Evolutionary conservation across 192 early-diverging fungal species (phyloP).

Genomic region (Podila verticillata): DNA sequence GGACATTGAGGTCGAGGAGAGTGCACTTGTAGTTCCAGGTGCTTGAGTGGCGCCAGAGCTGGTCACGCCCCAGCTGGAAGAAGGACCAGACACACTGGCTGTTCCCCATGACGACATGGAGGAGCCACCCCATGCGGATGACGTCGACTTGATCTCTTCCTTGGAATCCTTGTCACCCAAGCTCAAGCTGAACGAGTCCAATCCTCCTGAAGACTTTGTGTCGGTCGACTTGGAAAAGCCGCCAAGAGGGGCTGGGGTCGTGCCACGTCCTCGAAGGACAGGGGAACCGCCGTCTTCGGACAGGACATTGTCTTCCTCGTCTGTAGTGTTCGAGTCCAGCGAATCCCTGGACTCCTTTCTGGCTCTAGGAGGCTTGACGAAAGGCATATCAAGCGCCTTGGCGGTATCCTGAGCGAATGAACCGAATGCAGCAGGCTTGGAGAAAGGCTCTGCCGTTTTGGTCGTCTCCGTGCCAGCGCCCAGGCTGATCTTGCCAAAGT

Average conservation of each 20-base stretch:
- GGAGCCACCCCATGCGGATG: slow-evolving; percentile 30
- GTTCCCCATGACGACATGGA: slow-evolving; percentile 39
- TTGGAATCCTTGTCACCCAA: slow-evolving; percentile 19
- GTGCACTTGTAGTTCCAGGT: background rate
- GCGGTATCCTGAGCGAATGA: slow-evolving; percentile 1
- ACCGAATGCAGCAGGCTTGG: background rate
- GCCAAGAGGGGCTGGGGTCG: background rate
- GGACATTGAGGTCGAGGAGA: background rate
- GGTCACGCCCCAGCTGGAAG: background rate
- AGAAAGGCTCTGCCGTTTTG: background rate
- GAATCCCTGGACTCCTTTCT: slow-evolving; percentile 34
- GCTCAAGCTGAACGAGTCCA: slow-evolving; percentile 40
- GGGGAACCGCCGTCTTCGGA: slow-evolving; percentile 13
- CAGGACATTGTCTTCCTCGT: slow-evolving; percentile 21
- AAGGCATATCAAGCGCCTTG: slow-evolving; percentile 29
- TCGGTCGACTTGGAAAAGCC: slow-evolving; percentile 10
- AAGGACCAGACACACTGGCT: slow-evolving; percentile 3
- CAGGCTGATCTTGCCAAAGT: slow-evolving; percentile 8
- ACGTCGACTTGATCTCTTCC: slow-evolving; percentile 7
- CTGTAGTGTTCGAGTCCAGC: slow-evolving; percentile 39
- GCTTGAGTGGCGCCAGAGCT: background rate
- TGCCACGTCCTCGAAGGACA: slow-evolving; percentile 1
- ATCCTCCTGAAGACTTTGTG: slow-evolving; percentile 1
- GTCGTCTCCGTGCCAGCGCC: background rate
- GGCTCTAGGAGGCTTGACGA: slow-evolving; percentile 33